Conservation (phyloP, 2,329 filamentous ascomycete genomes). For the Chaetomium globosum region DNA sequence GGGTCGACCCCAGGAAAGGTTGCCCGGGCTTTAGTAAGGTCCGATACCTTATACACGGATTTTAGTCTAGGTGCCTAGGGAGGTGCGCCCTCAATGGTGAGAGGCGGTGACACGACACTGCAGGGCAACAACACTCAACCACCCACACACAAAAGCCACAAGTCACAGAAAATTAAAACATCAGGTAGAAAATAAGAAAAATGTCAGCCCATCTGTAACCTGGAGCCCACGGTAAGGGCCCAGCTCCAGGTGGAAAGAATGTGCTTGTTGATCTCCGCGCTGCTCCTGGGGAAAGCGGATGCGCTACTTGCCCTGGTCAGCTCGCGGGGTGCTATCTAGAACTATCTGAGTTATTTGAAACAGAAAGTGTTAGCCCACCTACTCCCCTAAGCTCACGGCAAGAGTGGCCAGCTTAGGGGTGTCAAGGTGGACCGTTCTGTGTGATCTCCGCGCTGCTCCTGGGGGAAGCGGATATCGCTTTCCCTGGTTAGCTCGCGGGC, state of each 20-base stretch:
- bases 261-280: constrained; percentile 1
- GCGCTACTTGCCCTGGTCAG: background rate
- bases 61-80: too few relatives aligned
- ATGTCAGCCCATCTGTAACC: background rate
- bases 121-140: too few relatives aligned
- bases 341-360: background rate
- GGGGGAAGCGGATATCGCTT: background rate
- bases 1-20: background rate
- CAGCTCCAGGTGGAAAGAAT: background rate
- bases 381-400: constrained; percentile 9
- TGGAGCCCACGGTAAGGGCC: background rate
- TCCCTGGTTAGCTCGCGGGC: constrained; percentile 1
- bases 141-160: background rate
- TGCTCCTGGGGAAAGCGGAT: constrained; percentile 1
- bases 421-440: constrained; percentile 4
- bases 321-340: background rate
- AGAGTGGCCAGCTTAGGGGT: constrained; percentile 15
- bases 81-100: background rate
- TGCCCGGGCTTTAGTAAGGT: too few relatives aligned
- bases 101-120: background rate
- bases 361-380: constrained; percentile 3
- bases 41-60: too few relatives aligned
- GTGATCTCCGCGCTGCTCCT: constrained; percentile 10
- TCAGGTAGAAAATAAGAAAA: background rate
- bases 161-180: background rate